Percentiles rank a stretch among this genome's conserved stretches.
These are phyloP conservation scores for Chrysoporthe puriensis DNA, from an alignment of 2,329 filamentous ascomycete species.

Conservation along the genomic window DNA sequence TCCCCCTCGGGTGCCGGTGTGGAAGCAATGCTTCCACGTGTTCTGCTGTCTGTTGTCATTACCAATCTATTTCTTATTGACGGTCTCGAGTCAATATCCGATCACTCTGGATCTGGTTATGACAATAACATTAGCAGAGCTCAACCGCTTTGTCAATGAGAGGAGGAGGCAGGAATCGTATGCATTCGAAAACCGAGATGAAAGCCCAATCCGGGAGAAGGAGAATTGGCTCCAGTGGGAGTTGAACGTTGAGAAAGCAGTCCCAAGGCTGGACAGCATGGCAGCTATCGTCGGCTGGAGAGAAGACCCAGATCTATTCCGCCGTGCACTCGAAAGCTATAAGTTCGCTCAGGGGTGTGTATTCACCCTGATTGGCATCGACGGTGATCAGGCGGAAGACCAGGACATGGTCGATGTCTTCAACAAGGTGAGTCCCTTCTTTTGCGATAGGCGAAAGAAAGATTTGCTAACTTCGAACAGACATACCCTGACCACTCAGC, in stretches of 20 bases:
- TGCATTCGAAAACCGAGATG: neutral
- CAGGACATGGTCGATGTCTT: conserved; percentile 38
- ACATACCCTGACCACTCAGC: conserved; percentile 33
- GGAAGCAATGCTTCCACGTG: conserved; percentile 34
- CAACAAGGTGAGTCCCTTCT: conserved; percentile 20
- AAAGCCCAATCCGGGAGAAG: conserved; percentile 25
- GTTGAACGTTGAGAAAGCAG: conserved; percentile 9
- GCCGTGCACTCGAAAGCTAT: conserved; percentile 36
- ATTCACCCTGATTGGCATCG: conserved; percentile 36
- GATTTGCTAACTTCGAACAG: conserved; percentile 20
- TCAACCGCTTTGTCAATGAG: conserved; percentile 35
- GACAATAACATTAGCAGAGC: conserved; percentile 35
- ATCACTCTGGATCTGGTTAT: conserved; percentile 35
- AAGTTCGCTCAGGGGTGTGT: conserved; percentile 32
- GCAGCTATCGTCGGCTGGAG: conserved; percentile 38
- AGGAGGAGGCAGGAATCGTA: conserved; percentile 31
- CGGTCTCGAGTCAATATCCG: conserved; percentile 33
- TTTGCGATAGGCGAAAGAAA: neutral
- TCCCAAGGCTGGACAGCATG: conserved; percentile 33
- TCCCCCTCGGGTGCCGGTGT: conserved; percentile 31
- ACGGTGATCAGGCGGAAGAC: conserved; percentile 36
- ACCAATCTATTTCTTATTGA: conserved; percentile 33
- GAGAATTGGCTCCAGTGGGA: conserved; percentile 31
- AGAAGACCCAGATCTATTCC: conserved; percentile 37
- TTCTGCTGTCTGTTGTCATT: conserved; percentile 35